phyloP scores from a whole-genome alignment of 2,329 filamentous ascomycete genomes.

The Acephala macrosclerotiorum region DNA sequence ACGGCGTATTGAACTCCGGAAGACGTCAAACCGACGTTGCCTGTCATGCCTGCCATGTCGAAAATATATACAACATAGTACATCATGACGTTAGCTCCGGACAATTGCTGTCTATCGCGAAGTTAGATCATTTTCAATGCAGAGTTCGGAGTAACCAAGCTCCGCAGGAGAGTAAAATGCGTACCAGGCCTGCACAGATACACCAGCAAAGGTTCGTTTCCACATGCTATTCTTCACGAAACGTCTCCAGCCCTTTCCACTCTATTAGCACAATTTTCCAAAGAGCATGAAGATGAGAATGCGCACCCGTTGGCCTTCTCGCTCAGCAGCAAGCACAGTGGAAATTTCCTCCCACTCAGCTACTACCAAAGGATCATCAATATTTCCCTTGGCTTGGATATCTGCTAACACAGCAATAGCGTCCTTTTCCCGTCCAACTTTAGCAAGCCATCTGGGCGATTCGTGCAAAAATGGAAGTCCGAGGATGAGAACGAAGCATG shows the following conservation, averaged over 20 bases:
- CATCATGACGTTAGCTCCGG: conserved; percentile 37
- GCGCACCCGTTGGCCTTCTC: neutral
- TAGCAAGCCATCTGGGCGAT: conserved; percentile 57
- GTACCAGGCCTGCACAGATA: conserved; percentile 5
- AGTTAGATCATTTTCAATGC: too few species aligned
- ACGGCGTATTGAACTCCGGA: conserved; percentile 35
- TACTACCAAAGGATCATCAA: conserved; percentile 59
- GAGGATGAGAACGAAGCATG: conserved; percentile 51
- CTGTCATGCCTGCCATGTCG: conserved; percentile 45
- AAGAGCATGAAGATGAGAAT: too few species aligned
- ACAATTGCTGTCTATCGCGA: neutral
- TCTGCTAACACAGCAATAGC: conserved; percentile 56
- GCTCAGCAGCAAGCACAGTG: conserved; percentile 4
- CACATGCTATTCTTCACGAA: conserved; percentile 40
- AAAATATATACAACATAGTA: conserved; percentile 48
- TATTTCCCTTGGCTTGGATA: conserved; percentile 63
- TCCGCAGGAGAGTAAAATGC: too few species aligned
- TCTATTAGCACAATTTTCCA: too few species aligned
- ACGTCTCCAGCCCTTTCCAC: conserved; percentile 44
- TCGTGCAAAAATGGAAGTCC: conserved; percentile 54
- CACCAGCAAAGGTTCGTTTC: conserved; percentile 11
- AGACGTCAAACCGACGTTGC: conserved; percentile 44
- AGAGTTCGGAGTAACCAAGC: too few species aligned
- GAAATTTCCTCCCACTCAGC: conserved; percentile 63
- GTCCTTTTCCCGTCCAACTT: conserved; percentile 55